phyloP scores from a whole-genome alignment of 352 stramenopile species.

The Globisporangium radiosum region DNA sequence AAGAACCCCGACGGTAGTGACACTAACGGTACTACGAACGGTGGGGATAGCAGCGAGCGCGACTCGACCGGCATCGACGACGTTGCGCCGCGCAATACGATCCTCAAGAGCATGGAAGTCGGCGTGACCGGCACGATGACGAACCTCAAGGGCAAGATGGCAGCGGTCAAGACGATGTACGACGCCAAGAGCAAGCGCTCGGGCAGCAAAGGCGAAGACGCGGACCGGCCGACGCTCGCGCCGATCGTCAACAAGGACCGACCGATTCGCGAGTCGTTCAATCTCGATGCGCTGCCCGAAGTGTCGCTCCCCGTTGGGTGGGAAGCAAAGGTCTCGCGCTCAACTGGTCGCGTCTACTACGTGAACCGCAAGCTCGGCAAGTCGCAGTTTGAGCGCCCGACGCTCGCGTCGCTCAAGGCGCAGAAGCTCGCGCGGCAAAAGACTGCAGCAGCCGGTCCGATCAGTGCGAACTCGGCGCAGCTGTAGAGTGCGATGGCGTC shows the following conservation, averaged over 20 bases:
- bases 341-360: slow-evolving; percentile 83
- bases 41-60: slow-evolving; percentile 10
- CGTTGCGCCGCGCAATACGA: slow-evolving; percentile 60
- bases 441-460: slow-evolving; percentile 11
- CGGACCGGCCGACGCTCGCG: slow-evolving; percentile 18
- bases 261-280: slow-evolving; percentile 78
- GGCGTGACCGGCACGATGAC: slow-evolving; percentile 71
- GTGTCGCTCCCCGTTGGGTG: slow-evolving; percentile 75
- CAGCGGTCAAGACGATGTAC: slow-evolving; percentile 72
- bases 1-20: slow-evolving; percentile 45
- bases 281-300: slow-evolving; percentile 75
- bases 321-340: slow-evolving; percentile 84
- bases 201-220: slow-evolving; percentile 50
- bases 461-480: slow-evolving; percentile 12
- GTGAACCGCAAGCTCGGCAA: slow-evolving; percentile 84
- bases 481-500: slow-evolving; percentile 6
- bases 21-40: slow-evolving; percentile 25
- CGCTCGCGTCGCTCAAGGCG: slow-evolving; percentile 79
- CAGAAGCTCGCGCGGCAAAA: slow-evolving; percentile 77
- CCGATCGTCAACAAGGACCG: slow-evolving; percentile 32
- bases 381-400: slow-evolving; percentile 81
- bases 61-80: slow-evolving; percentile 30
- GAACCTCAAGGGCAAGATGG: slow-evolving; percentile 76
- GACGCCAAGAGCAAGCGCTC: slow-evolving; percentile 50
- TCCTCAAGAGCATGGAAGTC: slow-evolving; percentile 72